Percentiles rank a stretch among this genome's conserved stretches.
These are phyloP conservation scores for Kwoniella pini DNA, from an alignment of 768 basidiomycete species.

Conservation along the genomic window DNA sequence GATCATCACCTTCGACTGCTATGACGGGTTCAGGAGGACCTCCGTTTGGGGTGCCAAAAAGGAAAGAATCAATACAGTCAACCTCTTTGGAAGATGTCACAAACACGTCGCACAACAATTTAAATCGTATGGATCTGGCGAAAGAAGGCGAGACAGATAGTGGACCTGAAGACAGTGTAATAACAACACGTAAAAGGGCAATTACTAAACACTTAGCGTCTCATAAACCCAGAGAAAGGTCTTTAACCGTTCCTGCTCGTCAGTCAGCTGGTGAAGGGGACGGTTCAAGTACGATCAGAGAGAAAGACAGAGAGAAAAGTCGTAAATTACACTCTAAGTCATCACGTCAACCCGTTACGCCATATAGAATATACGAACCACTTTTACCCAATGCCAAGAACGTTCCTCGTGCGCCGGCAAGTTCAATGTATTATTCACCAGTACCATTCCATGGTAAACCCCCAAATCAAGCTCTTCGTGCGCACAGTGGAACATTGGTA, in stretches of 20 bases:
- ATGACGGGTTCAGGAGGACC: slow-evolving; percentile 9
- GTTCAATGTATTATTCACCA: slow-evolving; percentile 48
- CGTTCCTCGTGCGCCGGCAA: slow-evolving; percentile 21
- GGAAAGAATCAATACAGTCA: slow-evolving; percentile 18
- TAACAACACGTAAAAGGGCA: slow-evolving; percentile 7
- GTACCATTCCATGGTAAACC: slow-evolving; percentile 40
- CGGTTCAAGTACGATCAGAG: not conserved
- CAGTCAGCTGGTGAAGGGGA: not conserved
- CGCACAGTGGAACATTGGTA: slow-evolving; percentile 80
- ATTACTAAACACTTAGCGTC: slow-evolving; percentile 1
- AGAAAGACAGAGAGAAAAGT: slow-evolving; percentile 2
- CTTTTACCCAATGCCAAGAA: slow-evolving; percentile 2
- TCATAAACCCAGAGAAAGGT: not conserved
- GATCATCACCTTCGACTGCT: not conserved
- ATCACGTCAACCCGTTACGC: slow-evolving; percentile 7
- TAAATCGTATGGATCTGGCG: not conserved
- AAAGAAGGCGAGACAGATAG: slow-evolving; percentile 17
- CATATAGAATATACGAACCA: slow-evolving; percentile 9
- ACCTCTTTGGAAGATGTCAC: slow-evolving; percentile 1
- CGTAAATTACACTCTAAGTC: slow-evolving; percentile 10
- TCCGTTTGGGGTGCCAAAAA: slow-evolving; percentile 24
- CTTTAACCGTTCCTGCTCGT: slow-evolving; percentile 3
- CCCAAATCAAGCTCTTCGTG: slow-evolving; percentile 60
- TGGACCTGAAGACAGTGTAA: slow-evolving; percentile 13
- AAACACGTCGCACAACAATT: not conserved